Evolutionary conservation across 345 rosid species (phyloP).

Genomic region (Citrus cavaleriei): DNA sequence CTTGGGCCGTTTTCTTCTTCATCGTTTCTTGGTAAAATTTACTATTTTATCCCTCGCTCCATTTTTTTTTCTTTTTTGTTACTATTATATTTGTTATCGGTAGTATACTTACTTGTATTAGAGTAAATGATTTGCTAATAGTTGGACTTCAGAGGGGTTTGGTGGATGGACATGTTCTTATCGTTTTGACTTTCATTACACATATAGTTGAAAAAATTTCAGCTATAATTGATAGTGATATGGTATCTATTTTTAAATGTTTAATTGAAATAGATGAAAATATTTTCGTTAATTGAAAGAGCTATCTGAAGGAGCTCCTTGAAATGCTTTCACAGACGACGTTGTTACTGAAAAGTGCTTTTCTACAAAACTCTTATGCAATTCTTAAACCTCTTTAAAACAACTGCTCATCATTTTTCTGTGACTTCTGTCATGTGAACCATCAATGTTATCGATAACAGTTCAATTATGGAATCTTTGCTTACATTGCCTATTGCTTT

Average conservation of each 20-base stretch:
- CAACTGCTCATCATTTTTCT: neutral
- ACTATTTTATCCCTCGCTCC: neutral
- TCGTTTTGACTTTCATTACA: neutral
- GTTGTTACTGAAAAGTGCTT: neutral
- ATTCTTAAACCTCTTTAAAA: neutral
- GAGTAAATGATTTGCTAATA: too few species aligned
- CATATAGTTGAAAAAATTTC: too few species aligned
- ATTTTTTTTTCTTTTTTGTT: neutral
- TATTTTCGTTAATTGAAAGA: neutral
- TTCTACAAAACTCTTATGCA: neutral
- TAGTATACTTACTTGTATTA: neutral
- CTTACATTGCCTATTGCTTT: neutral
- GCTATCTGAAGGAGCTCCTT: neutral
- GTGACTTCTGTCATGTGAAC: neutral
- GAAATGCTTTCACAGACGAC: neutral
- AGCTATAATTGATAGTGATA: too few species aligned
- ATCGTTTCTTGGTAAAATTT: constrained; percentile 69
- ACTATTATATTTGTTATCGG: neutral
- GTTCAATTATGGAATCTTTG: neutral
- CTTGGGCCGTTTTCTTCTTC: constrained; percentile 74
- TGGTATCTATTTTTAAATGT: neutral
- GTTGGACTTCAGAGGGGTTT: neutral
- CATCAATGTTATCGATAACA: neutral
- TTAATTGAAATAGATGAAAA: neutral
- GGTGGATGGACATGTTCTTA: neutral